Evolutionary conservation across 352 stramenopile species (phyloP).

Genomic region (Pythium biforme): DNA sequence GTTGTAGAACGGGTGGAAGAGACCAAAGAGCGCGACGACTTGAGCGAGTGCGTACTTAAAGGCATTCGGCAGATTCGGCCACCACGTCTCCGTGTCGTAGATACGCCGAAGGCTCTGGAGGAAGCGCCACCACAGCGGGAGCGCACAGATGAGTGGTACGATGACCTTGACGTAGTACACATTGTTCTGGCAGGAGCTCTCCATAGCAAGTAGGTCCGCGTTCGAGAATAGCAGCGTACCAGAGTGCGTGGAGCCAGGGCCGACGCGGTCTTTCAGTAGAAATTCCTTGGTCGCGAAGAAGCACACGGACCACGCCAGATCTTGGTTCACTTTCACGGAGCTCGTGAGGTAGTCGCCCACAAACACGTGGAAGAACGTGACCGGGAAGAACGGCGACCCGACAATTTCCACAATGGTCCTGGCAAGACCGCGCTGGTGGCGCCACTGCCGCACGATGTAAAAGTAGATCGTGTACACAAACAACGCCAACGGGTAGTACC

Average conservation of each 20-base stretch:
- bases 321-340: constrained; percentile 81
- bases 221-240: constrained; percentile 9
- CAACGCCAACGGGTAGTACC: constrained; percentile 92
- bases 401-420: constrained; percentile 89
- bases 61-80: constrained; percentile 94
- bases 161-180: constrained; percentile 94
- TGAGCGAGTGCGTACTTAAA: constrained; percentile 93
- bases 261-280: constrained; percentile 56
- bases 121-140: constrained; percentile 96
- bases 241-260: constrained; percentile 13
- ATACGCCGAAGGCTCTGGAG: constrained; percentile 96
- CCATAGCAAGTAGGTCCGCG: constrained; percentile 22
- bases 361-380: constrained; percentile 95
- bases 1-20: constrained; percentile 83
- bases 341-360: constrained; percentile 86
- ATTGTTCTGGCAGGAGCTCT: constrained; percentile 48
- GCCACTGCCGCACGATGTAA: constrained; percentile 89
- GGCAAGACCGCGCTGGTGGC: constrained; percentile 81
- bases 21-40: constrained; percentile 80
- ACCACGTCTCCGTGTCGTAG: constrained; percentile 94
- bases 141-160: constrained; percentile 93
- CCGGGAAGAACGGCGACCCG: constrained; percentile 86
- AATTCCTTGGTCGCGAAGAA: constrained; percentile 96
- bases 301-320: constrained; percentile 93
- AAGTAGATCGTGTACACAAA: constrained; percentile 93